Evolutionary conservation across 1,284 basidiomycete genomes (phyloP), one percentile per base, ranked within the genome.

Genomic region (Melampsora occidentalis): DNA sequence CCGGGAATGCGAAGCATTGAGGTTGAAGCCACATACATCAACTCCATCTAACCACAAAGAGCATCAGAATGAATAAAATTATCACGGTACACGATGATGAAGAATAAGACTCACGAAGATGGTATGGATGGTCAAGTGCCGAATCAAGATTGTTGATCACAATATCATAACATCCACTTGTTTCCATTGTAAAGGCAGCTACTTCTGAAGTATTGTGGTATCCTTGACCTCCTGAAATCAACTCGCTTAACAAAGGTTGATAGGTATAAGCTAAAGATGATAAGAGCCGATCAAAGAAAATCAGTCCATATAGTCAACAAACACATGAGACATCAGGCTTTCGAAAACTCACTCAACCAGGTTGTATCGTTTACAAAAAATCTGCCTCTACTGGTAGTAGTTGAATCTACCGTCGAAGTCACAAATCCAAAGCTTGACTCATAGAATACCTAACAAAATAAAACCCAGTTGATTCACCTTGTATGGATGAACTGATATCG

Each of bases 61-160:
- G 18, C 20, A 9, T 20, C 2, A 25, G 28, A 2, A 31, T 42
- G 18, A 9, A 28, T n/a, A 18, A n/a, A 9, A n/a, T 7, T 33
- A 12, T 39, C 12, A 33, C 20, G 18, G 1, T 39, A 31, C 18
- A n/a, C 12, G 31, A 64, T 14, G n/a, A 42, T 9, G 31, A 79
- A 76, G 82, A 80, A 5, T 71, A 71, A 33, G 78, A 65, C 1
- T 79, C 80, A 78, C 82, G 82, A 5, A 83, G 77, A 76, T 83
- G 82, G 76, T 80, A 83, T 0, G 84, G 84, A 77, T 84, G 84
- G 28, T 80, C 80, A 18, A 82, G 78, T 22, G 76, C 77, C 0
- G 39, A 66, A 66, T 83, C 83, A 4, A 81, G 61, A 78, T 84
- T 83, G 80, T 83, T 83, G 78, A 85, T 79, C 33, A 81, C 59